Base-by-base conservation (phyloP, 257 asterid genomes). In the Cruciata laevipes region DNA sequence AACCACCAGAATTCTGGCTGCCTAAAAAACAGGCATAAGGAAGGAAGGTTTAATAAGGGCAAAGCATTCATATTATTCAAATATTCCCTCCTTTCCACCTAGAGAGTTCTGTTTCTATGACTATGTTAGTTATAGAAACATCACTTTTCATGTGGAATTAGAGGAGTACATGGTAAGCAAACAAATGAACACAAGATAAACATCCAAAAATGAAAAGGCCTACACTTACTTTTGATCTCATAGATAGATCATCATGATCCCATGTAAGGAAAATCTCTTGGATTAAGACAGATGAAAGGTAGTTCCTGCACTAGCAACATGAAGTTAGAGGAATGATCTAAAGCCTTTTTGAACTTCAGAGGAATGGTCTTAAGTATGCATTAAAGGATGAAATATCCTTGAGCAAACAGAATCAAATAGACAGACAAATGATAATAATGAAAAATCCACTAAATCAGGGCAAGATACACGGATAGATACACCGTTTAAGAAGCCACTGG, bases 201-300 rank as follows among this genome's bases (percentile, higher is more conserved):
- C 44, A 61, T 52, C 64, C 32, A 42, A 57, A 30, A 27, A 63
- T 49, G 6, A 37, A 7, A 62, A 69, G 65, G 8, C 65, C 31
- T 47, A 74, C 59, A 75, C 86, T 79, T 83, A 90, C 99, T 88
- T 94, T 94, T 70, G 94, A 87, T 67, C 99, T 88, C 97, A 90
- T 89, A 18, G 96, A 74, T 70, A 88, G 74, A 83, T 90, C 99
- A 77, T 94, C 99, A 38, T 94, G 99, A 80, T 94, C 99, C 99
- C 96, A 94, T 33, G 99, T 88, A 66, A 94, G 95, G 82, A 94
- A 94, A 77, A 90, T 89, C 85, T 94, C 99, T 90, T 94, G 99
- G 67, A 94, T 88, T 55, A 94, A 92, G 76, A 94, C 84, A 62
- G 99, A 88, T 24, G 99, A 85, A 72, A 94, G 94, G 79, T 88